Base-by-base conservation (phyloP, 495 filamentous ascomycete species). In the Podospora conica region DNA sequence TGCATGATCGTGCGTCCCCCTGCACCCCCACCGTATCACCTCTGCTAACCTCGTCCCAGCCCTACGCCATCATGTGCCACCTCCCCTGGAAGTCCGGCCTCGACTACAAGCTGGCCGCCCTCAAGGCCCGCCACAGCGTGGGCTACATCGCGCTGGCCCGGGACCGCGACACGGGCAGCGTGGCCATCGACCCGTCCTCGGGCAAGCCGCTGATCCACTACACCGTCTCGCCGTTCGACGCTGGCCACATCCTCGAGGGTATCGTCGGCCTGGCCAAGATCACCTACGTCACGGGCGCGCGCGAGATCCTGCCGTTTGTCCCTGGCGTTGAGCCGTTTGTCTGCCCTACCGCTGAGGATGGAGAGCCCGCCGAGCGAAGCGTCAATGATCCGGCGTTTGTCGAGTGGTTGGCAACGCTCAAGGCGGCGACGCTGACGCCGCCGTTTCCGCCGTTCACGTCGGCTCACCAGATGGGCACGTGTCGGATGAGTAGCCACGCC, bases 401-500 rank as follows among this genome's bases (percentile, higher is more conserved):
- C 62, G 80, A 78, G 12, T 96, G 91, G 91, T 80, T 96, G 7
- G 74, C 76, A 0, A 78, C 84, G 54, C 64, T 95, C 3, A 78
- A 79, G 61, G 66, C 55, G 0, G 69, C 68, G 1, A 88, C 79
- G 64, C 83, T 81, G 76, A 82, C 77, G 72, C 82, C 71, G 65
- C 85, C 77, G 20, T 82, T 71, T 59, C 77, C 69, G 48, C 77
- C 64, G 69, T 88, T 73, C 71, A 73, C 18, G 54, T 84, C 72
- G 55, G 93, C 92, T 2, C 94, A 98, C 73, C 94, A 96, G 80
- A 96, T 97, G 93, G 93, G 94, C 2, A 90, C 86, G 1, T 94
- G 91, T 70, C 83, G 91, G 0, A 97, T 97, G 93, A 87, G 87
- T 27, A 75, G 82, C 55, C 77, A 65, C n/a, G 72, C 81, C 65